phyloP scores from a whole-genome alignment of 106 monocot species.

The Dactylorhiza incarnata region DNA sequence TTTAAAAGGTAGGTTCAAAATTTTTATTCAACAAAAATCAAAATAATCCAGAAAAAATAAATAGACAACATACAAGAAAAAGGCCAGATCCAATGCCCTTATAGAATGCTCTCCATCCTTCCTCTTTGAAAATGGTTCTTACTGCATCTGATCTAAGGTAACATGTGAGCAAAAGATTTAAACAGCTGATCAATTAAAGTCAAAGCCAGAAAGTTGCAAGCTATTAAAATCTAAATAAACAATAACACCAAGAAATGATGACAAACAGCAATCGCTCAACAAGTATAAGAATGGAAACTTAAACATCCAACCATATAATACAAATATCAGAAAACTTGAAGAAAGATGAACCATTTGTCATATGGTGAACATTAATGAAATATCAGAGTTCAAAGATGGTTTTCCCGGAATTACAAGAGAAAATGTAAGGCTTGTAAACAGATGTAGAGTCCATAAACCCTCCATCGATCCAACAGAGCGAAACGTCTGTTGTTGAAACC shows the following conservation, averaged over 20 bases:
- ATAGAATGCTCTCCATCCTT: constrained; percentile 76
- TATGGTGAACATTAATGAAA: background rate
- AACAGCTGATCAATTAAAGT: background rate
- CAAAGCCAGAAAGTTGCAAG: background rate
- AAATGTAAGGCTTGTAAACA: too few relatives aligned
- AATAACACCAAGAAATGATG: background rate
- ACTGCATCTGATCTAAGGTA: constrained; percentile 83
- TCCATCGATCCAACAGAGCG: too few relatives aligned
- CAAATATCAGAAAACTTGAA: background rate
- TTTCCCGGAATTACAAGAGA: too few relatives aligned
- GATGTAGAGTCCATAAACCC: too few relatives aligned
- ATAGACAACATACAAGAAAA: constrained; percentile 61
- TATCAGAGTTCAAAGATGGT: too few relatives aligned
- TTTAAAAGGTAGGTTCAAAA: background rate
- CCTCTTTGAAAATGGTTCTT: constrained; percentile 82
- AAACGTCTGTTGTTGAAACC: too few relatives aligned
- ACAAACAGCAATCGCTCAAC: background rate
- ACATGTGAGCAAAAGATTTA: constrained; percentile 24
- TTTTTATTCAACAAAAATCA: too few relatives aligned
- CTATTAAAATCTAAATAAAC: background rate
- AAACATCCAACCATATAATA: background rate
- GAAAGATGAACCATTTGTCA: background rate
- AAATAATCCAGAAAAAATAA: background rate
- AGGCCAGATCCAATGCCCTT: constrained; percentile 81
- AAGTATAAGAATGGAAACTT: background rate